Evolutionary conservation across 495 filamentous ascomycete genomes (phyloP).

Genomic region (Trichocladium antarcticum): DNA sequence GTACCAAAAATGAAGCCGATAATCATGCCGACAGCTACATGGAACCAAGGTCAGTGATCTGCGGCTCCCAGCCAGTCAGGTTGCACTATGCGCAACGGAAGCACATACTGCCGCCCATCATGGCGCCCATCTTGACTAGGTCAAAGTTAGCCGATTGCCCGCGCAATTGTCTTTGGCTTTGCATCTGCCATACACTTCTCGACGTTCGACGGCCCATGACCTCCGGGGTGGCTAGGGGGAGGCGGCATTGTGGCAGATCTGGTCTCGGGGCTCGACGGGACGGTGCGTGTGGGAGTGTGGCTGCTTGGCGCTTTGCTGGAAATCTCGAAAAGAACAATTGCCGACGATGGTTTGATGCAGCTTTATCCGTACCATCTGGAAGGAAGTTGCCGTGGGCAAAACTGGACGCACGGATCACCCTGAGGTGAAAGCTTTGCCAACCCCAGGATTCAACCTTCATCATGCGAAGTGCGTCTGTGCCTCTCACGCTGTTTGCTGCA

Average conservation of each 20-base stretch:
- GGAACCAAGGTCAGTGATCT: slow-evolving; percentile 6
- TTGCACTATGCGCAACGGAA: background rate
- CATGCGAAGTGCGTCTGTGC: no score
- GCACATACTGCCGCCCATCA: slow-evolving; percentile 91
- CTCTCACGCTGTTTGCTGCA: no score
- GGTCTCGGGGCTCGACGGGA: background rate
- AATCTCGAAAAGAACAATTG: slow-evolving; percentile 2
- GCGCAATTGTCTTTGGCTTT: background rate
- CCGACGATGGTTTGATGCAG: background rate
- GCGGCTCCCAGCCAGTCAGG: no score
- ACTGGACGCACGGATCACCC: slow-evolving; percentile 13
- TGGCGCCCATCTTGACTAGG: slow-evolving; percentile 89
- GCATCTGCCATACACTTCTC: slow-evolving; percentile 64
- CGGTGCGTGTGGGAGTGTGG: background rate
- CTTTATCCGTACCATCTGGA: background rate
- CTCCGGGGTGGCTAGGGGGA: slow-evolving; percentile 33
- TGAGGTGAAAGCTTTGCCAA: background rate
- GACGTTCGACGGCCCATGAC: slow-evolving; percentile 63
- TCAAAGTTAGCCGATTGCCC: slow-evolving; percentile 18
- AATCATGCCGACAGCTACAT: slow-evolving; percentile 76
- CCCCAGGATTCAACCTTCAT: no score
- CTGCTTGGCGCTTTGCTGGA: background rate
- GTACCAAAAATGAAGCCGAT: slow-evolving; percentile 97
- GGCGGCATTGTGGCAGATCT: slow-evolving; percentile 34
- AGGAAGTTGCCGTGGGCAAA: slow-evolving; percentile 16